Evolutionary conservation across 1,284 basidiomycete genomes (phyloP), one percentile per base, ranked within the genome.

Genomic region (Naganishia sp.): DNA sequence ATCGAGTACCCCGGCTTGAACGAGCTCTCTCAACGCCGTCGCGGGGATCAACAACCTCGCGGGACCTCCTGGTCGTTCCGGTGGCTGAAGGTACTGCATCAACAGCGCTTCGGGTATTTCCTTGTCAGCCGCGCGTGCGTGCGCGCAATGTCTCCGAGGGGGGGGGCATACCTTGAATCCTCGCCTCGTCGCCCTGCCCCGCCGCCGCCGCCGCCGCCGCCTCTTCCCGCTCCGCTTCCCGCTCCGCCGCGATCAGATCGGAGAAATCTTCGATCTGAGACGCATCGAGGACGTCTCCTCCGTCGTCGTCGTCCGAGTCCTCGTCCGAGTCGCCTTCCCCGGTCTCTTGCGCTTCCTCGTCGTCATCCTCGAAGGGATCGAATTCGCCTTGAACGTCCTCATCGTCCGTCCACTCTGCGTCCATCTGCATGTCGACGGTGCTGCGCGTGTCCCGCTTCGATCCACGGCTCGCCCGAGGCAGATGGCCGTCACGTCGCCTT

Each of bases 331-430:
- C 50, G 23, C 4, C 21, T 9, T 53, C 50, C 54, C 54, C 23
- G 9, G 42, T 21, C 6, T 31, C 67, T 0, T 45, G 60, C 49
- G 55, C 69, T 1, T 68, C 72, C 1, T 70, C 71, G 6, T 70
- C 67, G 2, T 73, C 73, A 9, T 72, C 74, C 0, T 75, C 74
- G 6, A 72, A 72, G 16, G 31, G n/a, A 42, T 39, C 31, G 25
- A 43, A 56, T 6, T 70, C 71, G n/a, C 68, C 57, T 28, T 56
- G 67, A 21, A 68, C 70, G 18, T 68, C 69, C 44, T 70, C 67
- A 0, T 65, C 63, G 36, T 68, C 71, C 60, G 23, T 45, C 42
- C 6, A 28, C 1, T 69, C 63, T 10, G 54, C 53, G 7, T 48
- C 68, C 21, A 21, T 21, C 2, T 74, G 71, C 16, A 75, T 72